A percentile compares a stretch with the other conserved stretches of the same genome.
phyloP scores from a whole-genome alignment of 2,329 filamentous ascomycete species.

The Curvularia lunata region DNA sequence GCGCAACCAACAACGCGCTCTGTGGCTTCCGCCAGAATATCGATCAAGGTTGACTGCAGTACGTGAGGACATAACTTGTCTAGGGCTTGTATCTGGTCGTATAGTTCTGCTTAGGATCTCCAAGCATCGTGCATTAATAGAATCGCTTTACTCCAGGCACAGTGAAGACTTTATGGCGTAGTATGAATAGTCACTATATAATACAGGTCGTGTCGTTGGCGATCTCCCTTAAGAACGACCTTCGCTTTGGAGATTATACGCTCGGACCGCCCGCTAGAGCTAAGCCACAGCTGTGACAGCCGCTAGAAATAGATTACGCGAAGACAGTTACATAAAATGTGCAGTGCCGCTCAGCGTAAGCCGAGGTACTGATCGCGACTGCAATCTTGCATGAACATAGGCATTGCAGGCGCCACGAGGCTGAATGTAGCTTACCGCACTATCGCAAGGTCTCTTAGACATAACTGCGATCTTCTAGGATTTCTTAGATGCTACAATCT shows the following conservation, averaged over 20 bases:
- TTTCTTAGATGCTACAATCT: too few relatives aligned
- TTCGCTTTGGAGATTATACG: slow-evolving; percentile 1
- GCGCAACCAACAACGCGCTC: slow-evolving; percentile 15
- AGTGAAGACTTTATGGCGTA: not conserved
- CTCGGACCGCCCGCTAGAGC: not conserved
- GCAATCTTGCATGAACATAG: slow-evolving; percentile 6
- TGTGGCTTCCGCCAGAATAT: slow-evolving; percentile 25
- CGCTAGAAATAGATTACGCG: slow-evolving; percentile 3
- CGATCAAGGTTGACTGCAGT: slow-evolving; percentile 13
- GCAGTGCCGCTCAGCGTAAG: not conserved
- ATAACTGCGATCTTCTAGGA: not conserved
- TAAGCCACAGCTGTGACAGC: not conserved
- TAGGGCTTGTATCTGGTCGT: slow-evolving; percentile 20
- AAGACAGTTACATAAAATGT: not conserved
- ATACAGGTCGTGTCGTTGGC: not conserved
- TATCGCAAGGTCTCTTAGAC: not conserved
- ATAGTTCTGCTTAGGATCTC: slow-evolving; percentile 14
- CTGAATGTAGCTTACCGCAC: slow-evolving; percentile 1
- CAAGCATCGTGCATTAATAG: too few relatives aligned
- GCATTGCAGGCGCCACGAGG: not conserved
- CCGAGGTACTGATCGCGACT: slow-evolving; percentile 3
- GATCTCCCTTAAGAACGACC: not conserved
- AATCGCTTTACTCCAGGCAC: too few relatives aligned
- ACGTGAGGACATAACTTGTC: slow-evolving; percentile 14
- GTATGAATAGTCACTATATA: not conserved